Percentiles rank a stretch among this genome's conserved stretches.
phyloP scores from a whole-genome alignment of 129 eudicot species.

The Centaurea solstitialis region DNA sequence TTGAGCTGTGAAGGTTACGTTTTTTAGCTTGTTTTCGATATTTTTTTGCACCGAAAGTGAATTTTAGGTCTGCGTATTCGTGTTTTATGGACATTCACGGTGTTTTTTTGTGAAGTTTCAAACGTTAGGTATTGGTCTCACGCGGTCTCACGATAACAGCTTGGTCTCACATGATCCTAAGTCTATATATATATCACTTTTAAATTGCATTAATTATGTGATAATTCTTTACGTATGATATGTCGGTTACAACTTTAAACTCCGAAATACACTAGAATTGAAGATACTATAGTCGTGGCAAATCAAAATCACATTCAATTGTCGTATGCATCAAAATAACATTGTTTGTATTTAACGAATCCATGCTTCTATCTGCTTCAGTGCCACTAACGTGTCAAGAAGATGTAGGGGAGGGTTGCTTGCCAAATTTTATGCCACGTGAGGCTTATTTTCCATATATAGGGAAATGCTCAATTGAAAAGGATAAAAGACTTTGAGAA shows the following conservation, averaged over 20 bases:
- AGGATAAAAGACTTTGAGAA: too few relatives aligned
- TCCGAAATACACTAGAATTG: too few relatives aligned
- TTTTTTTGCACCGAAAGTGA: too few relatives aligned
- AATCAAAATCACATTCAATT: background rate
- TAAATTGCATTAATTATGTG: background rate
- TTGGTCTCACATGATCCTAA: too few relatives aligned
- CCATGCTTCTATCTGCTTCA: background rate
- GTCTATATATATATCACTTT: background rate
- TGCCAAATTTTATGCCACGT: background rate
- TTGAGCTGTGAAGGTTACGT: too few relatives aligned
- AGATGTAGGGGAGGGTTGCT: background rate
- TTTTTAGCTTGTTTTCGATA: too few relatives aligned
- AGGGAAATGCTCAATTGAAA: background rate
- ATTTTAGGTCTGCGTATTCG: too few relatives aligned
- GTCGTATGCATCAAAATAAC: background rate
- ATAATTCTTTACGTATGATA: background rate
- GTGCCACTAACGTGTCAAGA: background rate
- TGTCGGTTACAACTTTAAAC: background rate
- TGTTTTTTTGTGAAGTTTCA: too few relatives aligned
- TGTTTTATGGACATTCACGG: too few relatives aligned
- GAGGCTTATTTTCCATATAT: background rate
- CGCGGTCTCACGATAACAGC: too few relatives aligned
- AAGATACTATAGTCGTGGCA: background rate
- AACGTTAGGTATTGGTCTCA: too few relatives aligned
- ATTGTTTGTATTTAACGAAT: slow-evolving; percentile 10